A percentile compares a stretch with the other conserved stretches of the same genome.
These are phyloP conservation scores for Filobasidium wieringae DNA, from an alignment of 768 basidiomycete genomes.

Conservation along the genomic window DNA sequence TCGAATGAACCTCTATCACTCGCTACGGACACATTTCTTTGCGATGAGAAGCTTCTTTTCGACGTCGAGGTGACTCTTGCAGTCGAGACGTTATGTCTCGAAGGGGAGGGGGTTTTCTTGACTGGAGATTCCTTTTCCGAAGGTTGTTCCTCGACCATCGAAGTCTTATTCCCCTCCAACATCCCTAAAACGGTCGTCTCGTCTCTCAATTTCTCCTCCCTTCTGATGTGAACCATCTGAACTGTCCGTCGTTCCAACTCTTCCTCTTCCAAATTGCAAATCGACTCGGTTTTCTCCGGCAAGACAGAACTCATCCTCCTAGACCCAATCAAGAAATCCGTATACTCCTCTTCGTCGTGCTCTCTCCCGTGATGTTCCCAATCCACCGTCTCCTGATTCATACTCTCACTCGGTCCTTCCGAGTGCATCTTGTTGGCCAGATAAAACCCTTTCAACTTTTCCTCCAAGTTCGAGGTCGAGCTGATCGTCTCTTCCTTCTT, in stretches of 20 bases:
- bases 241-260: background rate
- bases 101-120: no score
- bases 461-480: slow-evolving; percentile 36
- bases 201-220: background rate
- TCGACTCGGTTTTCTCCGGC: background rate
- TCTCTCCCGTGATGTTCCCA: background rate
- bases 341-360: background rate
- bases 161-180: no score
- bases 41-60: no score
- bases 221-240: background rate
- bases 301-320: background rate
- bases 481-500: background rate
- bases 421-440: slow-evolving; percentile 51
- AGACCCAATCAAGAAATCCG: background rate
- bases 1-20: background rate
- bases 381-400: background rate
- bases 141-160: no score
- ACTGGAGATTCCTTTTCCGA: no score
- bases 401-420: background rate
- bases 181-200: background rate
- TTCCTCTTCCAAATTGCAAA: no score
- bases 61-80: no score
- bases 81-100: no score
- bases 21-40: background rate
- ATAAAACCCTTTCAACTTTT: slow-evolving; percentile 72